These are phyloP conservation scores for Penicillium sumatraense DNA, from an alignment of 2,329 filamentous ascomycete genomes.

Conservation along the genomic window DNA sequence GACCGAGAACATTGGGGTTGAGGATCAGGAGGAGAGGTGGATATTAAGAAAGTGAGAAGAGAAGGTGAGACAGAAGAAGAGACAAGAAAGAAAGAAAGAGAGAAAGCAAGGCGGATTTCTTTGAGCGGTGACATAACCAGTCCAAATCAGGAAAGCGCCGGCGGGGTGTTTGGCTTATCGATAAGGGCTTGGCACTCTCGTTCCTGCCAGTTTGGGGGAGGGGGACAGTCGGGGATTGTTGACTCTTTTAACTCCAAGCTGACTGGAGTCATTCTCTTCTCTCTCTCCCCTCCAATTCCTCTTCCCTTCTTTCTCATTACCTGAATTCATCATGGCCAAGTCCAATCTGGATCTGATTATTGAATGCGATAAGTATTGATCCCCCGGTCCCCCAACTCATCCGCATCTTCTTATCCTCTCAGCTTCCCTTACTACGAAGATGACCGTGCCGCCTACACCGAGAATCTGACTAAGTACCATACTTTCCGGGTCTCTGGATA, in stretches of 20 bases:
- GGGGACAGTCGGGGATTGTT: no score
- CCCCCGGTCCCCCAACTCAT: neutral
- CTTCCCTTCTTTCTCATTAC: no score
- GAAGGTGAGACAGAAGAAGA: no score
- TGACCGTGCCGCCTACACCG: conserved; percentile 60
- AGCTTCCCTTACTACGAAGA: conserved; percentile 79
- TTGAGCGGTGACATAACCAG: conserved; percentile 27
- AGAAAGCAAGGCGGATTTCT: conserved; percentile 5
- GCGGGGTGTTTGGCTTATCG: conserved; percentile 29
- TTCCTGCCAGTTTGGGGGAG: no score
- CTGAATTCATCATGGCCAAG: conserved; percentile 38
- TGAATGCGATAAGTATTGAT: conserved; percentile 59
- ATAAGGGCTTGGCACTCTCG: conserved; percentile 28
- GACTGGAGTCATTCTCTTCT: neutral
- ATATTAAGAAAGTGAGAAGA: neutral
- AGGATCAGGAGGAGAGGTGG: neutral
- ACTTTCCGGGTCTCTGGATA: conserved; percentile 70
- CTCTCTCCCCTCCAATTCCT: no score
- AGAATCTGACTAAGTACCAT: conserved; percentile 60
- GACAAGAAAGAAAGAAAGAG: neutral
- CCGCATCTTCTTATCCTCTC: conserved; percentile 22
- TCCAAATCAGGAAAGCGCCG: neutral
- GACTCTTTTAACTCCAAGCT: neutral
- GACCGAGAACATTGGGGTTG: conserved; percentile 61
- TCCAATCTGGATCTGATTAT: conserved; percentile 60